Conservation (phyloP, 805 yeast species). For the Metschnikowia arizonensis region DNA sequence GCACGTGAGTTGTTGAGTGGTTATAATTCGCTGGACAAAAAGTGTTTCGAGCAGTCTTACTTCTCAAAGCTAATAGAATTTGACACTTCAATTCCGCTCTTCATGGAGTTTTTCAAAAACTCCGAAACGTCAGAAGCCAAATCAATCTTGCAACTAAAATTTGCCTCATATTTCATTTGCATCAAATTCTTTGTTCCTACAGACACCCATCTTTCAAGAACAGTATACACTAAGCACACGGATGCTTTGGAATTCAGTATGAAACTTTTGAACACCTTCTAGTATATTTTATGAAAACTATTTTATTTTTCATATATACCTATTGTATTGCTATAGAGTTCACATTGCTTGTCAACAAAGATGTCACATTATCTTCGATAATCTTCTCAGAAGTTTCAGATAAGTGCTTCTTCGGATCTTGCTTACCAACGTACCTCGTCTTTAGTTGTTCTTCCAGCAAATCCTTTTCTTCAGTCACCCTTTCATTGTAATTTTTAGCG, state of each 20-base stretch:
- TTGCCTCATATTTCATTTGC: conserved; percentile 14
- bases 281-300: not conserved
- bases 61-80: conserved; percentile 12
- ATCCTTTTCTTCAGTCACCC: conserved; percentile 90
- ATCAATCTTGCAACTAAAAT: conserved; percentile 11
- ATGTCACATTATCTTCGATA: conserved; percentile 85
- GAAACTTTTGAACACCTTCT: conserved; percentile 8
- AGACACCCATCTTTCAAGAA: conserved; percentile 1
- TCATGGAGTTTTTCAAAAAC: conserved; percentile 6
- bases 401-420: conserved; percentile 97
- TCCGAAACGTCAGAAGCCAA: conserved; percentile 5
- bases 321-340: conserved; percentile 85
- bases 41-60: conserved; percentile 10
- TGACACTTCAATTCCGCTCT: conserved; percentile 10
- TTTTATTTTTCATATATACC: not conserved
- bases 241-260: conserved; percentile 12
- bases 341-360: conserved; percentile 83
- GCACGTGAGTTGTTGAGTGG: conserved; percentile 1
- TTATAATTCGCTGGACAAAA: not conserved
- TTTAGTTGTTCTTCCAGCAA: conserved; percentile 82
- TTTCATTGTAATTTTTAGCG: conserved; percentile 82
- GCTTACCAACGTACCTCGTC: conserved; percentile 96
- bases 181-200: conserved; percentile 10
- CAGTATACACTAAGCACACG: conserved; percentile 2
- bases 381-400: conserved; percentile 80